Base-by-base conservation (phyloP, 495 filamentous ascomycete genomes). In the Tuber umbilicatum region DNA sequence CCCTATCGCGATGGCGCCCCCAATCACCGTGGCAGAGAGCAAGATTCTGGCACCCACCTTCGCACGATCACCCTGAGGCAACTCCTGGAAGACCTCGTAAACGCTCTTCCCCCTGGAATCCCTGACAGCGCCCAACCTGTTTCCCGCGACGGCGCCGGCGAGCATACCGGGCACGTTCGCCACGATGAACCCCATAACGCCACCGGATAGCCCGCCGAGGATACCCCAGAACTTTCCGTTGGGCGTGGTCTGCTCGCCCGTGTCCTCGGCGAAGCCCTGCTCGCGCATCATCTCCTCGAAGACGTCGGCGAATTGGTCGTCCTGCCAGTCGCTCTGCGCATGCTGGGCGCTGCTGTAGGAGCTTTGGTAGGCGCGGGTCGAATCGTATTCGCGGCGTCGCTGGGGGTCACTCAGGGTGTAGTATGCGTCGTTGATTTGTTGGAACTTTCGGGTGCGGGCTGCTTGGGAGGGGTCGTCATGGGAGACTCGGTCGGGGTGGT, bases 231-330 rank as follows among this genome's bases (percentile, higher is more conserved):
- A 94, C 75, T 89, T 90, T 35, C 89, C 86, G 1, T 89, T 93
- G 3, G 81, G 79, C 4, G 82, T 73, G 27, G 76, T 83, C 21
- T 84, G 80, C 27, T 85, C 83, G 60, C 80, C 85, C 10, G 79
- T 82, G 31, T 88, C 87, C 73, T 90, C 89, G 0, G 91, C 90
- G 83, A 98, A 87, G 0, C 94, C 95, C 82, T 97, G 91, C 79
- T 99, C 95, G 45, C 91, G 89, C 83, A 98, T 84, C 95, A 99
- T 99, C 87, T 99, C 95, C 86, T 99, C 96, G 81, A 99, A 99
- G 3, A 93, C 91, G 75, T 89, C 88, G 31, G 90, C 93, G 82
- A 98, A 99, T 84, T 98, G 95, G 75, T 90, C 89, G 68, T 89
- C 87, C 77, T 89, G 79, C 76, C 79, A 73, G 68, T 81, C 71